Base-by-base conservation (phyloP, 257 asterid genomes). In the Misopates orontium region DNA sequence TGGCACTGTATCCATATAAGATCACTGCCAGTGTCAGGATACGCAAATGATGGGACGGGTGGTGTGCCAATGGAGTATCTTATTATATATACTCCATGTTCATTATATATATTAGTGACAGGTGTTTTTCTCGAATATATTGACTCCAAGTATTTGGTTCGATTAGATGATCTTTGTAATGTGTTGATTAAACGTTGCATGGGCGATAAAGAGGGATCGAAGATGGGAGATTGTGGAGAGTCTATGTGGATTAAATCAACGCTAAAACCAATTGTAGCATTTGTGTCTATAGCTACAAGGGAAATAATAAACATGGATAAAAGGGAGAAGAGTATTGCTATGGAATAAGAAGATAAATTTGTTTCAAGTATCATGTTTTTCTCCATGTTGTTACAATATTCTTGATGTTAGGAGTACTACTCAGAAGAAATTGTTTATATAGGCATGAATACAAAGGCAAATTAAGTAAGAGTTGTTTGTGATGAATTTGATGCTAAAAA, bases 231-330 rank as follows among this genome's bases (percentile, higher is more conserved):
- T 6, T 32, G 60, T 5, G 70, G 75, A 5, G 84, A 72, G 68
- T 76, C 82, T 45, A 73, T 58, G 22, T 76, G 84, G 53, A 80
- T 67, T 14, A 79, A 68, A 47, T 73, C 71, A 13, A 67, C 56
- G 36, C 75, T 39, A 41, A 79, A 73, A 24, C 79, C 79, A 13
- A 18, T 48, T 10, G 19, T 17, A 47, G 9, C 20, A 58, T 62
- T 15, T 14, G 10, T 19, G 4, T 32, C 8, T 62, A 28, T 50
- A 0, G n/a, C n/a, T n/a, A n/a, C n/a, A n/a, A n/a, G n/a, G n/a
- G n/a, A n/a, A n/a, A n/a, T n/a, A n/a, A n/a, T n/a, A n/a, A 3
- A 52, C 9, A 60, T 32, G 28, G 65, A 23, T 18, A 66, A 1
- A 14, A 42, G 19, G 70, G 63, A 68, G 4, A 74, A 4, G n/a